Conservation (phyloP, 768 basidiomycete species). For the Tulasnella calospora region DNA sequence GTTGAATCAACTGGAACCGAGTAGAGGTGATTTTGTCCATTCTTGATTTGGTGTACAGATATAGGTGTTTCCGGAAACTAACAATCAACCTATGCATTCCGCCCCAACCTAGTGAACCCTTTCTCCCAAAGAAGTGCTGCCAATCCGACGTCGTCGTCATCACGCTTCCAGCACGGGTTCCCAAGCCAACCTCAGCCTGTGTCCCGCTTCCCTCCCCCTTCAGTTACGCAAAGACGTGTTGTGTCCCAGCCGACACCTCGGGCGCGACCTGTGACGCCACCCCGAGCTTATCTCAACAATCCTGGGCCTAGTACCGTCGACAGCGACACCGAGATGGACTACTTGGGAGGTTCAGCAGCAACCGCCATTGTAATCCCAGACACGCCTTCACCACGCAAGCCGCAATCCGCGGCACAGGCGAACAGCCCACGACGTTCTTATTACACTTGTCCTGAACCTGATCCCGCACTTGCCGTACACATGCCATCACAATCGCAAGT, state of each 20-base stretch:
- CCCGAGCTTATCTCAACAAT: neutral
- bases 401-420: neutral
- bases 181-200: neutral
- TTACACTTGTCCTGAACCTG: neutral
- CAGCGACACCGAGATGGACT: neutral
- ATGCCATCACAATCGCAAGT: neutral
- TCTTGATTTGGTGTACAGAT: neutral
- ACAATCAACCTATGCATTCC: neutral
- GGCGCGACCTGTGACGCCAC: neutral
- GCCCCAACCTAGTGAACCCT: neutral
- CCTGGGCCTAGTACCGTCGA: neutral
- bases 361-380: neutral
- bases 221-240: neutral
- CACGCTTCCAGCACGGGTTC: neutral
- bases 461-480: neutral
- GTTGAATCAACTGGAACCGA: constrained; percentile 8
- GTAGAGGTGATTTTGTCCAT: neutral
- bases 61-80: neutral
- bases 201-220: neutral
- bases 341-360: neutral
- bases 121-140: neutral
- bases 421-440: neutral
- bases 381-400: neutral
- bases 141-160: neutral
- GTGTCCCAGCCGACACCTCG: neutral